Percentiles rank a stretch among this genome's conserved stretches.
phyloP scores from a whole-genome alignment of 2,329 filamentous ascomycete species.

The Xylariaceae sp. region DNA sequence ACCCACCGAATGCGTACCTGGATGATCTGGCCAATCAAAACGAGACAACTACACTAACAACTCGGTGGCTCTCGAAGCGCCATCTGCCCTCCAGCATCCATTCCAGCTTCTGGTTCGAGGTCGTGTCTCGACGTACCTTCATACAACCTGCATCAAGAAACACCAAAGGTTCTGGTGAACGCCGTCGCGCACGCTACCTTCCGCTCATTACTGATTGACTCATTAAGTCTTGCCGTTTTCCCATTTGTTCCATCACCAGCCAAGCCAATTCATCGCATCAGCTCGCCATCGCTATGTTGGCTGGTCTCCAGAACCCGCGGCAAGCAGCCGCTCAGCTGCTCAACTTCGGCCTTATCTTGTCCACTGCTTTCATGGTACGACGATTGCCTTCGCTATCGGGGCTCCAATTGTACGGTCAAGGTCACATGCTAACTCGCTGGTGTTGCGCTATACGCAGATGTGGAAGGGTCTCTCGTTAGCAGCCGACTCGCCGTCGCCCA shows the following conservation, averaged over 20 bases:
- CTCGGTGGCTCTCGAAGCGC: not conserved
- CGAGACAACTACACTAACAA: not conserved
- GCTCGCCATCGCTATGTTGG: conserved; percentile 52
- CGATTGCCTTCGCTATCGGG: not conserved
- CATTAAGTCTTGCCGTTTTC: not conserved
- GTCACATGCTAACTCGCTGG: not conserved
- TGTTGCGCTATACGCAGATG: conserved; percentile 43
- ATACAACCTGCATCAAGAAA: too few species aligned
- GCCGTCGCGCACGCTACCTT: not conserved
- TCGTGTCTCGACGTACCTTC: too few species aligned
- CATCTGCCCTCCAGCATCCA: not conserved
- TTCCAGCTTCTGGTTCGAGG: too few species aligned
- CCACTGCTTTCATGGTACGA: conserved; percentile 80
- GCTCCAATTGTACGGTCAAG: not conserved
- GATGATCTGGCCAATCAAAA: not conserved
- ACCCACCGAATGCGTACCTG: not conserved
- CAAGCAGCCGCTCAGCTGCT: conserved; percentile 76
- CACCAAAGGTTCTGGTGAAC: too few species aligned
- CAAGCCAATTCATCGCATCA: not conserved
- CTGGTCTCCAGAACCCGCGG: conserved; percentile 66
- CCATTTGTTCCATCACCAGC: not conserved
- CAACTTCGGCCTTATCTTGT: conserved; percentile 86
- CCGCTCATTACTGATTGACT: not conserved
- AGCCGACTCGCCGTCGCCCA: conserved; percentile 69
- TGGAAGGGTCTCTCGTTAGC: conserved; percentile 83